Conservation (phyloP, 352 stramenopile species). For the Globisporangium heterothallicum region DNA sequence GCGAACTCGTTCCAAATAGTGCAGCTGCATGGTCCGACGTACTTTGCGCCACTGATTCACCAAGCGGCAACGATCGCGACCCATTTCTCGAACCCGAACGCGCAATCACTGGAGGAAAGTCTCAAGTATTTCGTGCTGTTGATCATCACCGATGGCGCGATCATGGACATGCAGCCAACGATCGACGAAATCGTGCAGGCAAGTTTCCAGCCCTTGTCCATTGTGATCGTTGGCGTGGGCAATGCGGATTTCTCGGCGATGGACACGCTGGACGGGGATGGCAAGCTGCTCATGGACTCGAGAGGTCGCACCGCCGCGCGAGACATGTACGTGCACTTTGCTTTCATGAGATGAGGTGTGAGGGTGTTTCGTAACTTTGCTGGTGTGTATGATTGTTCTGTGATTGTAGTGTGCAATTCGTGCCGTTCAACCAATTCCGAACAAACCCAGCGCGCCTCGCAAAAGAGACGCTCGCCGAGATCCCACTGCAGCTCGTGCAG, state of each 20-base stretch:
- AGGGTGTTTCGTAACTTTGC: neutral
- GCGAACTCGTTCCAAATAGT: conserved; percentile 60
- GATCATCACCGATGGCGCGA: conserved; percentile 68
- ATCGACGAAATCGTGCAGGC: conserved; percentile 65
- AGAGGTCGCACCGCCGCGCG: conserved; percentile 30
- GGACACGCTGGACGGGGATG: conserved; percentile 54
- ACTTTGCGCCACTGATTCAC: conserved; percentile 69
- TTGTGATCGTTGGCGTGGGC: conserved; percentile 80
- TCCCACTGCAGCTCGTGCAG: conserved; percentile 54
- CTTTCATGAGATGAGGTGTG: neutral
- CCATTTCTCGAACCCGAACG: conserved; percentile 35
- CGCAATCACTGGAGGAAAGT: conserved; percentile 13
- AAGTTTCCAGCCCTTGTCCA: conserved; percentile 62
- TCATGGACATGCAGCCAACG: conserved; percentile 77
- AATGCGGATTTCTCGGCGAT: conserved; percentile 69
- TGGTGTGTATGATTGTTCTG: conserved; percentile 8
- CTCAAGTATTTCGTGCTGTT: conserved; percentile 77
- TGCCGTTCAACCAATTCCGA: conserved; percentile 68
- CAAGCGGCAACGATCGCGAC: conserved; percentile 60
- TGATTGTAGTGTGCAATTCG: conserved; percentile 71
- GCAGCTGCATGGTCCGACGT: conserved; percentile 66
- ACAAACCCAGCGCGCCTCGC: conserved; percentile 50
- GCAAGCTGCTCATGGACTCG: conserved; percentile 45
- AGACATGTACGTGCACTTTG: conserved; percentile 67
- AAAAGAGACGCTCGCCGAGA: conserved; percentile 70